Evolutionary conservation across 2,329 filamentous ascomycete species (phyloP).

Genomic region (Capronia americana): DNA sequence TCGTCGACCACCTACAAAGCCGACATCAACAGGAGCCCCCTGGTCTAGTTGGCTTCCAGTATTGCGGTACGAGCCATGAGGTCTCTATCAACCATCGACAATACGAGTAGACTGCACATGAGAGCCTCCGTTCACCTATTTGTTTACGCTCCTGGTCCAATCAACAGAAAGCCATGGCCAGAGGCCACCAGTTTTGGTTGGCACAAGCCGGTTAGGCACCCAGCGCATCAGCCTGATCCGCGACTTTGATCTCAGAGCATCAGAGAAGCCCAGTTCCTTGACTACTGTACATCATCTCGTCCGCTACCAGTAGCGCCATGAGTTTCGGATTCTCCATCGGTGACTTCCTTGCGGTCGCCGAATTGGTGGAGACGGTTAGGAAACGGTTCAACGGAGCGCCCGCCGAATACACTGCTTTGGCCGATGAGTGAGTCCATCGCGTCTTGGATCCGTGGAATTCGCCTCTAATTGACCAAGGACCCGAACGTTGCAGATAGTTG

Average conservation of each 20-base stretch:
- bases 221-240: no score
- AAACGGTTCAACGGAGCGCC: constrained; percentile 26
- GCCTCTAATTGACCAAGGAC: constrained; percentile 11
- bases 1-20: not conserved
- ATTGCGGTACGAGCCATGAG: not conserved
- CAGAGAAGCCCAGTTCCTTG: no score
- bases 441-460: not conserved
- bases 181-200: not conserved
- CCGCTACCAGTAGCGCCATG: constrained; percentile 12
- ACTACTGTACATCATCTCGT: not conserved
- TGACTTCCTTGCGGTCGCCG: constrained; percentile 19
- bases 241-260: no score
- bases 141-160: not conserved
- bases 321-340: constrained; percentile 28
- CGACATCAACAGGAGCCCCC: not conserved
- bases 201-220: no score
- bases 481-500: constrained; percentile 16
- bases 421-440: constrained; percentile 4
- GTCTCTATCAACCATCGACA: not conserved
- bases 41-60: not conserved
- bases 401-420: constrained; percentile 14
- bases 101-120: not conserved
- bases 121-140: not conserved
- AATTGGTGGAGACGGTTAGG: constrained; percentile 16
- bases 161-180: not conserved